Percentiles rank a stretch among this genome's conserved stretches.
These are phyloP conservation scores for Draba incana DNA, from an alignment of 345 rosid genomes.

Conservation along the genomic window DNA sequence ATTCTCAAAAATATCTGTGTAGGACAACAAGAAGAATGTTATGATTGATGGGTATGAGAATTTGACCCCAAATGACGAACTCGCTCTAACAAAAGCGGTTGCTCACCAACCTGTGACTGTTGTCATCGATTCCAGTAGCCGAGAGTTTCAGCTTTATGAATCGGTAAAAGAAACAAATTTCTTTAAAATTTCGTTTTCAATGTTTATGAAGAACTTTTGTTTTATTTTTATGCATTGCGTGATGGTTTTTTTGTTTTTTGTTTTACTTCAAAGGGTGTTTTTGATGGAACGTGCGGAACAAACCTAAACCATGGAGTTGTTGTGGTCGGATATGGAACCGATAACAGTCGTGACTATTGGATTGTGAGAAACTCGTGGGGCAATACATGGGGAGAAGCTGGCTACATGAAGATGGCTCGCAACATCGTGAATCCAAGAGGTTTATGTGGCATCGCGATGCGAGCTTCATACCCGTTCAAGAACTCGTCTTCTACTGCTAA, in stretches of 20 bases:
- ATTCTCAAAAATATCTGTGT: slow-evolving; percentile 35
- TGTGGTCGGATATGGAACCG: slow-evolving; percentile 76
- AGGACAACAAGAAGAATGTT: slow-evolving; percentile 56
- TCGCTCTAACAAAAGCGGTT: slow-evolving; percentile 65
- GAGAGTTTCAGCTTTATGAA: slow-evolving; percentile 45
- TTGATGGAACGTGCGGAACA: slow-evolving; percentile 24
- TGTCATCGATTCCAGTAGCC: slow-evolving; percentile 70
- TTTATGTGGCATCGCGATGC: slow-evolving; percentile 84
- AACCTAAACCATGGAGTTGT: slow-evolving; percentile 78
- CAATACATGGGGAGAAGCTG: slow-evolving; percentile 72
- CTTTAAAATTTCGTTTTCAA: neutral
- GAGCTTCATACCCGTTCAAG: slow-evolving; percentile 82
- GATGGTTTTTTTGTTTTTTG: neutral
- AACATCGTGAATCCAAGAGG: slow-evolving; percentile 52
- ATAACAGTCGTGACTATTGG: slow-evolving; percentile 73
- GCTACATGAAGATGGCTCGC: slow-evolving; percentile 70
- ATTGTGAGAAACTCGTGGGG: slow-evolving; percentile 90
- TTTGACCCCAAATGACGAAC: slow-evolving; percentile 59
- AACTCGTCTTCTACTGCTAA: neutral
- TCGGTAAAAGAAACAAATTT: neutral
- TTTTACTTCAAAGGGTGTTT: slow-evolving; percentile 12
- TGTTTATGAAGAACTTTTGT: neutral
- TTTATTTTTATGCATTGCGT: neutral
- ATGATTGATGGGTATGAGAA: slow-evolving; percentile 68
- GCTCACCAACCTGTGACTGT: slow-evolving; percentile 77